Percentiles rank a stretch among this genome's conserved stretches.
Conservation (phyloP, 768 basidiomycete genomes). For the Kwoniella bestiolae region DNA sequence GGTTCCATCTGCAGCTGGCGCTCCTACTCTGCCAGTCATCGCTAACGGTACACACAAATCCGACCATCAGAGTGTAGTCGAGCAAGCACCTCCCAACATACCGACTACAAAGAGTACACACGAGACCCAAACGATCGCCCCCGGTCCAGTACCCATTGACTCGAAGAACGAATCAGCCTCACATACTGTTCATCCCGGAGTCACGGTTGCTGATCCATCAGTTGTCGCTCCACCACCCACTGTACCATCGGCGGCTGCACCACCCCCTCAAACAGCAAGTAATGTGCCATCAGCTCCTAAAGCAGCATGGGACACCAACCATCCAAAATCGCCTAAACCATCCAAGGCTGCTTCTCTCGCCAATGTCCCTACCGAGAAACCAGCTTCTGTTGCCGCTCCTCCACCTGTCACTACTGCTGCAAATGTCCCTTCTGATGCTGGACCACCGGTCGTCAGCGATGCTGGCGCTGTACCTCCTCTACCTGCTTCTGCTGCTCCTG, state of each 20-base stretch:
- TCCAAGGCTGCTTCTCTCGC: constrained; percentile 8
- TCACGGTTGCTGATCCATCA: constrained; percentile 11
- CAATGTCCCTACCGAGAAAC: constrained; percentile 23
- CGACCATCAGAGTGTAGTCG: constrained; percentile 12
- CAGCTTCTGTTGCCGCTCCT: constrained; percentile 3
- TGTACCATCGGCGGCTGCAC: constrained; percentile 1
- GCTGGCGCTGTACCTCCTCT: constrained; percentile 1
- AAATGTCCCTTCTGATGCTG: neutral
- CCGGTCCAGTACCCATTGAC: constrained; percentile 16
- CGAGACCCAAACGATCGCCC: constrained; percentile 6
- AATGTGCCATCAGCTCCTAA: constrained; percentile 17
- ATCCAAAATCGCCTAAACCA: constrained; percentile 24
- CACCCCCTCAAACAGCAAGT: constrained; percentile 22
- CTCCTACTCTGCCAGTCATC: constrained; percentile 7
- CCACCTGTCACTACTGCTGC: constrained; percentile 5
- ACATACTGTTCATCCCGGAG: constrained; percentile 12
- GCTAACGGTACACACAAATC: constrained; percentile 12
- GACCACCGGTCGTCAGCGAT: neutral
- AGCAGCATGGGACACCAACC: constrained; percentile 23
- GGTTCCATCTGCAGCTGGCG: constrained; percentile 6
- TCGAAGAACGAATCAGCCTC: constrained; percentile 10
- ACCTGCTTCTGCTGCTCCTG: constrained; percentile 3
- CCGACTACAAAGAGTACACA: constrained; percentile 10
- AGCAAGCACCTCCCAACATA: constrained; percentile 14
- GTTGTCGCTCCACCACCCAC: constrained; percentile 5